These are phyloP conservation scores for Amanita rimosa DNA, from an alignment of 768 basidiomycete genomes.

Conservation along the genomic window DNA sequence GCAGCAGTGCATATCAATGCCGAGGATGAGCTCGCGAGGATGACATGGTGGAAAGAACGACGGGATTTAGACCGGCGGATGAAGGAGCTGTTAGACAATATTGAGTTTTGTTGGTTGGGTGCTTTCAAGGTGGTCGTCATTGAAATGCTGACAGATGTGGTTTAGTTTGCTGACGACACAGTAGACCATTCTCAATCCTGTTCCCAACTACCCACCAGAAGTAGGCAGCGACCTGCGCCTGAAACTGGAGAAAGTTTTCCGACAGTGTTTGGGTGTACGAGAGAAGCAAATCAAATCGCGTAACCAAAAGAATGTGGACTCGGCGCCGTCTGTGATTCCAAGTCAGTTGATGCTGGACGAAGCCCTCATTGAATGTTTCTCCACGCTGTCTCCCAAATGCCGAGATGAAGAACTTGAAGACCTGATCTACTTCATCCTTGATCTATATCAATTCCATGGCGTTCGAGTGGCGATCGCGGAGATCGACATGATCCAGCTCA, in stretches of 20 bases:
- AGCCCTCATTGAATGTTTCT: conserved; percentile 75
- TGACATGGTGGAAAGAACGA: conserved; percentile 83
- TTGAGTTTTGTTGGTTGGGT: conserved; percentile 96
- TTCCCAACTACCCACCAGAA: conserved; percentile 28
- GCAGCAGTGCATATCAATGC: conserved; percentile 60
- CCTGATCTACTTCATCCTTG: conserved; percentile 85
- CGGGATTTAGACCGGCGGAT: conserved; percentile 67
- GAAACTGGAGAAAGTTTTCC: conserved; percentile 69
- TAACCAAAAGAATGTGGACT: conserved; percentile 21
- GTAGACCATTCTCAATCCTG: conserved; percentile 54
- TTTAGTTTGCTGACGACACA: not conserved
- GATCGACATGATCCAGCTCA: conserved; percentile 85
- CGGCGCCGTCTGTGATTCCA: conserved; percentile 20
- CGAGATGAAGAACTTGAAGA: conserved; percentile 94
- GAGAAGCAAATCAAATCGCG: conserved; percentile 47
- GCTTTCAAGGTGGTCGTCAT: conserved; percentile 74
- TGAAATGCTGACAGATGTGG: not conserved
- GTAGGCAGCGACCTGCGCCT: conserved; percentile 45
- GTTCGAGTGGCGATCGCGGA: conserved; percentile 83
- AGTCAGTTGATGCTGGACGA: conserved; percentile 55
- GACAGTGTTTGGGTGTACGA: conserved; percentile 43
- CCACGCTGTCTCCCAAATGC: conserved; percentile 69
- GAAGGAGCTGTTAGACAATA: conserved; percentile 61
- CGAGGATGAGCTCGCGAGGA: conserved; percentile 51
- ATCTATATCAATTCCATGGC: conserved; percentile 90